Evolutionary conservation across 148 eudicot species (phyloP), one percentile per base, ranked within the genome.

Genomic region (Rhododendron kiyosumense): DNA sequence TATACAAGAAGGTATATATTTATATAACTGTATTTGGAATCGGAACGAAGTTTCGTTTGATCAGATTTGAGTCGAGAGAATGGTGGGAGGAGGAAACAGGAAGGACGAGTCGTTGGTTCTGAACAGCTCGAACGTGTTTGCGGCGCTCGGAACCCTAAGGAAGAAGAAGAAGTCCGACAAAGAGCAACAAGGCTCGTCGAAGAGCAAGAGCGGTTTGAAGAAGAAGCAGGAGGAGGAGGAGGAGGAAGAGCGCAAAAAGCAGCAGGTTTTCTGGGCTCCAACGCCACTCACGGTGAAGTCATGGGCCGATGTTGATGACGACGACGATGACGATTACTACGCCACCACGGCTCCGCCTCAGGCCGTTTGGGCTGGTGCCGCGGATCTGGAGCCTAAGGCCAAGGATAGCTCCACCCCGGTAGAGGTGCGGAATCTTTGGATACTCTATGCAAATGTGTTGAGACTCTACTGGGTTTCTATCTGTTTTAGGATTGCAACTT

Each of bases 271-370:
- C 36, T 96, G 98, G 97, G 92, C 93, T 34, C 97, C 98, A 0
- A 84, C 97, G 9, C 96, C 94, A 34, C 79, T 96, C 83, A 93
- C 87, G 36, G 88, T 84, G 12, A 95, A 92, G 75, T 96, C 99
- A 11, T 96, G 99, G 99, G 99, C 97, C 17, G 99, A 96, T 88
- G 98, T 96, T 12, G 99, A 96, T 59, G 99, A 96, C 24, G 99
- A 96, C 51, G 99, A 96, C 52, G 99, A 96, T 51, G 99, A 96
- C 28, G 99, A 96, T 84, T 96, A 92, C 81, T 95, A 91, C 83
- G 97, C 97, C 74, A 95, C 98, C 52, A 89, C 95, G 3, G 98
- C 96, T n/a, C 99, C 99, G 1, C 94, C 93, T 9, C 92, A 86
- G 77, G 85, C 96, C 20, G 87, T 86, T 8, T 95, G 98, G 98